phyloP scores from a whole-genome alignment of 345 rosid species.

The Murraya paniculata region DNA sequence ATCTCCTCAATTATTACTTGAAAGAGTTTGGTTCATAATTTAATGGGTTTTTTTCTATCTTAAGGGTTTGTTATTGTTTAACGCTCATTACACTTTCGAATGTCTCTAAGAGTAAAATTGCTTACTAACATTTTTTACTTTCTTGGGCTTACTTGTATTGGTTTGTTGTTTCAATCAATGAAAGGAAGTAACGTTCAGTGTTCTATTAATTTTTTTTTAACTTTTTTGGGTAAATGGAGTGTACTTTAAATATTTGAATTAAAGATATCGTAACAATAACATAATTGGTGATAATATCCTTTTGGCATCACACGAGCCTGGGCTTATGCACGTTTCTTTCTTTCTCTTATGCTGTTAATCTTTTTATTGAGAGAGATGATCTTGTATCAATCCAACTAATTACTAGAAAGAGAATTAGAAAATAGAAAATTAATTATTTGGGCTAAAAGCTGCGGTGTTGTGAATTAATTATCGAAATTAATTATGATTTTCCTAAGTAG shows the following conservation, averaged over 20 bases:
- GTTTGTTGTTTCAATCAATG: neutral
- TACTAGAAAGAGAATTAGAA: neutral
- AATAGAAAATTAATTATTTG: neutral
- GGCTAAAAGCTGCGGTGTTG: neutral
- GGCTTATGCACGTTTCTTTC: neutral
- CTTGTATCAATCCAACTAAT: neutral
- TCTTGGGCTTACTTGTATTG: neutral
- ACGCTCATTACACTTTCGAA: neutral
- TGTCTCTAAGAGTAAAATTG: neutral
- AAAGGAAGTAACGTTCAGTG: neutral
- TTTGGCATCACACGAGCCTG: neutral
- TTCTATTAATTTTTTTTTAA: neutral
- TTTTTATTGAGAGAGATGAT: slow-evolving; percentile 1
- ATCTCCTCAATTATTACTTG: neutral
- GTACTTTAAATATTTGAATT: neutral
- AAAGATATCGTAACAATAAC: neutral
- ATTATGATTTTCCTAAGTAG: too few species aligned
- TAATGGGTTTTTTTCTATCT: neutral
- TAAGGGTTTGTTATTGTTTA: neutral
- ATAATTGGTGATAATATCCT: neutral
- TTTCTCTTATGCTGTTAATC: neutral
- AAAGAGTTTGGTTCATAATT: neutral
- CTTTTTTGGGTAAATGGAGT: too few species aligned
- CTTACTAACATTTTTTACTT: neutral
- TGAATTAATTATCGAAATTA: too few species aligned